Evolutionary conservation across 139 green algal genomes (phyloP).

Genomic region (Monoraphidium neglectum): DNA sequence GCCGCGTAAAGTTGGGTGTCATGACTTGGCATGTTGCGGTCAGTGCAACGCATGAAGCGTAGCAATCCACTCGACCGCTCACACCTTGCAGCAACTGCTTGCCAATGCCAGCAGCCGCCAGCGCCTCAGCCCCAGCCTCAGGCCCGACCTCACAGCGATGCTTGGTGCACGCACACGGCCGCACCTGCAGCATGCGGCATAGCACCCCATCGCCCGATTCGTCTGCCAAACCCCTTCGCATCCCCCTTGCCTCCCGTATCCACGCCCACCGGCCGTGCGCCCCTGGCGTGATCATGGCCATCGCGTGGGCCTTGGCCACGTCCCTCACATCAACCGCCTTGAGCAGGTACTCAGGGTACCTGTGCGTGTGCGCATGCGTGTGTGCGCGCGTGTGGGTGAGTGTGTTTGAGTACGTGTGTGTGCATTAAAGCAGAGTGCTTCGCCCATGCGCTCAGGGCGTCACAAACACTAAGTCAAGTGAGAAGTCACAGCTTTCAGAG

Average conservation of each 20-base stretch:
- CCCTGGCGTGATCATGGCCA: conserved; percentile 44
- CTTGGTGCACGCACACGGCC: not conserved
- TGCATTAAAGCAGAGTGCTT: no score
- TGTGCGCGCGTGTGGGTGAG: no score
- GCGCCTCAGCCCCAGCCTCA: not conserved
- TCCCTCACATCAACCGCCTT: conserved; percentile 56
- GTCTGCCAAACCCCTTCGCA: not conserved
- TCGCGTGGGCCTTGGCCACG: conserved; percentile 52
- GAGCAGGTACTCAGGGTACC: not conserved
- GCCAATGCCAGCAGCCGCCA: conserved; percentile 22
- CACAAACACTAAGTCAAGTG: no score
- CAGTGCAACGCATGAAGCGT: no score
- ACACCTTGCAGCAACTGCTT: conserved; percentile 6
- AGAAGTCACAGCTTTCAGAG: no score
- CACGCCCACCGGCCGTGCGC: conserved; percentile 26
- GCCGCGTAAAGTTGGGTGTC: no score
- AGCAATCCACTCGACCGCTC: no score
- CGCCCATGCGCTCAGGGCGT: no score
- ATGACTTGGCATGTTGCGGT: no score
- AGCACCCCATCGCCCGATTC: not conserved
- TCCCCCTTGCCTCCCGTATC: conserved; percentile 20
- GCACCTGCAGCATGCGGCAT: not conserved
- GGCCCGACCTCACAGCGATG: not conserved
- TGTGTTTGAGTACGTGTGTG: no score
- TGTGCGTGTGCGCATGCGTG: no score